A percentile compares a stretch with the other conserved stretches of the same genome.
Conservation (phyloP, 2,329 filamentous ascomycete species). For the Diaporthe ampelina region DNA sequence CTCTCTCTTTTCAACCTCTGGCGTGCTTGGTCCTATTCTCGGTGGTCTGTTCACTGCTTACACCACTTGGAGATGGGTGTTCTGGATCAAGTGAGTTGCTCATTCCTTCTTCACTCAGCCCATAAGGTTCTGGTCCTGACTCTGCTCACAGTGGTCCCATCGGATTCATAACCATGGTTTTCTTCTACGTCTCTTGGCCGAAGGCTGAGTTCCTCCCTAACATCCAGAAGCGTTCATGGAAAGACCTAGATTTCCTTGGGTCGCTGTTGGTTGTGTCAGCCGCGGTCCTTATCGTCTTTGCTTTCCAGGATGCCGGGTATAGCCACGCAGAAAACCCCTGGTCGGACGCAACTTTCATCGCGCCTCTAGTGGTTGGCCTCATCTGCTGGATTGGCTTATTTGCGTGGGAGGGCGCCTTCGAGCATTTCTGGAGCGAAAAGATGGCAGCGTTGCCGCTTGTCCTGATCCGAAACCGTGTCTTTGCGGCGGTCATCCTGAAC, state of each 20-base stretch:
- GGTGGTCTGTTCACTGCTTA: constrained; percentile 66
- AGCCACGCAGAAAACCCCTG: constrained; percentile 53
- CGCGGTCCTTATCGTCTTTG: constrained; percentile 68
- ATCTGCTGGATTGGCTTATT: constrained; percentile 54
- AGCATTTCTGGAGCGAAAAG: constrained; percentile 49
- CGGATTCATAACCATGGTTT: constrained; percentile 58
- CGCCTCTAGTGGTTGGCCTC: constrained; percentile 55
- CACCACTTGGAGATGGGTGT: constrained; percentile 67
- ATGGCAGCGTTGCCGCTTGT: constrained; percentile 62
- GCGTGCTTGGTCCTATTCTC: constrained; percentile 65
- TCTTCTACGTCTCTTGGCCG: constrained; percentile 68
- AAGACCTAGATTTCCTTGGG: constrained; percentile 66
- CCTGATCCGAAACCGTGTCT: constrained; percentile 63
- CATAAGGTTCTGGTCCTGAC: constrained; percentile 39
- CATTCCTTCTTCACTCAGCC: background rate
- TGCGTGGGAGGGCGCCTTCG: constrained; percentile 55
- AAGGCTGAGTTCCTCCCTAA: constrained; percentile 55
- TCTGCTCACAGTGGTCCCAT: constrained; percentile 61
- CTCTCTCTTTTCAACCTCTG: constrained; percentile 62
- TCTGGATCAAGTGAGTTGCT: constrained; percentile 69
- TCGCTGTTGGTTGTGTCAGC: constrained; percentile 67
- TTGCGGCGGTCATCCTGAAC: constrained; percentile 57
- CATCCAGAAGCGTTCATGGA: constrained; percentile 58
- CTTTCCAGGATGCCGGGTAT: constrained; percentile 66
- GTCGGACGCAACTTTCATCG: constrained; percentile 57